Conservation (phyloP, 2,329 filamentous ascomycete species). For the Neonectria ditissima region DNA sequence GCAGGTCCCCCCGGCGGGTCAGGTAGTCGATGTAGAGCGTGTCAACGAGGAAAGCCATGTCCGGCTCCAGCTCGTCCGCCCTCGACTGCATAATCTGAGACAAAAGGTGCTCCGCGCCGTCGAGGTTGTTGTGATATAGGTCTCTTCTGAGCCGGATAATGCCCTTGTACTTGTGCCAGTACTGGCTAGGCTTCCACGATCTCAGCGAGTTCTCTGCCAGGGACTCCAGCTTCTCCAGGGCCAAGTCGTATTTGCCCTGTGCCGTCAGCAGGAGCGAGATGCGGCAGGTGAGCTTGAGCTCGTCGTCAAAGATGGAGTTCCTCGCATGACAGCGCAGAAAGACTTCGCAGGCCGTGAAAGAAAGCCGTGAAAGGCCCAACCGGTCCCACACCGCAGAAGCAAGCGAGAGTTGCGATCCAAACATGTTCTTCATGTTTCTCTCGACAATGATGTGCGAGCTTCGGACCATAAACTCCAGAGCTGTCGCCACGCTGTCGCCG, state of each 20-base stretch:
- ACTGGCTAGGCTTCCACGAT: slow-evolving; percentile 82
- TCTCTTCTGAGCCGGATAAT: slow-evolving; percentile 74
- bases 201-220: slow-evolving; percentile 72
- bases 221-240: slow-evolving; percentile 57
- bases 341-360: slow-evolving; percentile 74
- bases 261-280: slow-evolving; percentile 71
- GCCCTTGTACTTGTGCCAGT: slow-evolving; percentile 74
- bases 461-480: slow-evolving; percentile 83
- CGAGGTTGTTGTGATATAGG: slow-evolving; percentile 66
- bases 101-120: slow-evolving; percentile 63
- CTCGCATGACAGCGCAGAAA: slow-evolving; percentile 79
- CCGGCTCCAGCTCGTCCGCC: slow-evolving; percentile 63
- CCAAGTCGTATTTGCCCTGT: slow-evolving; percentile 77
- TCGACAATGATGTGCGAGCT: slow-evolving; percentile 85
- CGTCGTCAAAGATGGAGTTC: slow-evolving; percentile 75
- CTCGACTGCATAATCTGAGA: slow-evolving; percentile 65
- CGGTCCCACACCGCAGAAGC: slow-evolving; percentile 80
- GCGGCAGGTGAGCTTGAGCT: slow-evolving; percentile 79
- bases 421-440: slow-evolving; percentile 77
- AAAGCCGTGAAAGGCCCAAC: slow-evolving; percentile 71
- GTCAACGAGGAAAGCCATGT: slow-evolving; percentile 64
- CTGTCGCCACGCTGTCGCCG: slow-evolving; percentile 72
- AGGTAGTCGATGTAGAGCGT: slow-evolving; percentile 65
- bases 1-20: slow-evolving; percentile 60
- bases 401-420: slow-evolving; percentile 80